Percentiles rank a stretch among this genome's conserved stretches.
Conservation (phyloP, 371 early-diverging fungal species). For the Sanchytrium tribonematis region DNA sequence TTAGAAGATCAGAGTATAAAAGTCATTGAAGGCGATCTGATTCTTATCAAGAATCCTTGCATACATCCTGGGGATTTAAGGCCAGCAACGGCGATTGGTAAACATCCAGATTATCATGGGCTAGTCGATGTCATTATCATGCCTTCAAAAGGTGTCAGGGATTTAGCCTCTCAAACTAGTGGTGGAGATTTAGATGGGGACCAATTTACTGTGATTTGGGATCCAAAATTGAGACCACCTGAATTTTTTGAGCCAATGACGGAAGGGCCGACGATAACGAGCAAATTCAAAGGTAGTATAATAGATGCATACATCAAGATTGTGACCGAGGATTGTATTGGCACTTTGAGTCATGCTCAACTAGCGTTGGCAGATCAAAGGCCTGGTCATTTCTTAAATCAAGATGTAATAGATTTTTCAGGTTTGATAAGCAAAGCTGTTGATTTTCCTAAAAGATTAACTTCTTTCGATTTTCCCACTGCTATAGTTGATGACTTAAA, state of each 20-base stretch:
- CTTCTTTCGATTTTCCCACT: background rate
- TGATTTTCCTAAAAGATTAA: background rate
- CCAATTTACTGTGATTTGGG: slow-evolving; percentile 20
- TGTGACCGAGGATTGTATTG: background rate
- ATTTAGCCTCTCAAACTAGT: slow-evolving; percentile 41
- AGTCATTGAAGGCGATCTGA: slow-evolving; percentile 10
- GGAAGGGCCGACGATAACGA: background rate
- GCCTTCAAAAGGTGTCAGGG: slow-evolving; percentile 34
- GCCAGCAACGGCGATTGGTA: slow-evolving; percentile 27
- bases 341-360: background rate
- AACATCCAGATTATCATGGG: slow-evolving; percentile 23
- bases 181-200: slow-evolving; percentile 72
- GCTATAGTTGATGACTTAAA: background rate
- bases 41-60: slow-evolving; percentile 37
- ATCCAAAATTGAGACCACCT: slow-evolving; percentile 25
- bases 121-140: slow-evolving; percentile 45
- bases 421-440: background rate
- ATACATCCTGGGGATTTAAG: slow-evolving; percentile 60
- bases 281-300: too few relatives aligned
- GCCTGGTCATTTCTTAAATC: background rate
- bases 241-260: background rate
- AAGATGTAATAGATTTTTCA: background rate
- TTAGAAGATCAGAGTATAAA: slow-evolving; percentile 5
- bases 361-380: background rate
- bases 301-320: background rate